Evolutionary conservation across 73 alveolate species (phyloP).

Genomic region (Urostyla sp.): DNA sequence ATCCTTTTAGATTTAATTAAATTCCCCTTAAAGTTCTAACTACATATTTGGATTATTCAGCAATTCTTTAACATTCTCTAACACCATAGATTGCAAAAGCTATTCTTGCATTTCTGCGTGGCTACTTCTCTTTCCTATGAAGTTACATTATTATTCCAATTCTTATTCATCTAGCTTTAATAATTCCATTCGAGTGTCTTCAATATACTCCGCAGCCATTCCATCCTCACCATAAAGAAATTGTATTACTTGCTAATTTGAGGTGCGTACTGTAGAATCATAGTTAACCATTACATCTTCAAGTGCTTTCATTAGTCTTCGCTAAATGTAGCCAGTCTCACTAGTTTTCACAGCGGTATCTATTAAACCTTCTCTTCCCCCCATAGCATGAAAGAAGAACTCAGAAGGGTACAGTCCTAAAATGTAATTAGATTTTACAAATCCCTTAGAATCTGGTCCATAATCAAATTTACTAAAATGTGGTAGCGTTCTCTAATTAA

Average conservation of each 20-base stretch:
- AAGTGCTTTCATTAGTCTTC: constrained; percentile 98
- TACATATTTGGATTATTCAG: constrained; percentile 44
- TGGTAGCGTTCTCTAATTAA: constrained; percentile 97
- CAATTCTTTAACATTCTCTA: constrained; percentile 71
- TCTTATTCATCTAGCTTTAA: constrained; percentile 77
- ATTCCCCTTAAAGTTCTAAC: constrained; percentile 70
- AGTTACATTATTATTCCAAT: constrained; percentile 68
- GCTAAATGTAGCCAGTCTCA: constrained; percentile 99
- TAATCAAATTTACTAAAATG: constrained; percentile 99
- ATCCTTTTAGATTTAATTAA: constrained; percentile 74
- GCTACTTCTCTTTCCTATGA: constrained; percentile 37
- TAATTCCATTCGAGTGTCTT: constrained; percentile 86
- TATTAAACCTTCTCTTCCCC: constrained; percentile 99
- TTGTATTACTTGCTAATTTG: constrained; percentile 94
- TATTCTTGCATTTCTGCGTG: constrained; percentile 16
- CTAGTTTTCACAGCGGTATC: constrained; percentile 99
- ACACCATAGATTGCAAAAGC: constrained; percentile 54
- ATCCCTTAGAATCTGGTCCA: constrained; percentile 99
- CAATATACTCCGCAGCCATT: constrained; percentile 96
- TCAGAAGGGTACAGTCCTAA: constrained; percentile 98
- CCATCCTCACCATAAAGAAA: constrained; percentile 99
- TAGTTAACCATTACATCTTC: constrained; percentile 99
- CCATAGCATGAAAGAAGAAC: constrained; percentile 99
- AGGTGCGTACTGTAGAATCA: constrained; percentile 99
- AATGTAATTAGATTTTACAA: constrained; percentile 97